Percentiles rank a stretch among this genome's conserved stretches.
These are phyloP conservation scores for Panellus pusillus DNA, from an alignment of 768 basidiomycete species.

Conservation along the genomic window DNA sequence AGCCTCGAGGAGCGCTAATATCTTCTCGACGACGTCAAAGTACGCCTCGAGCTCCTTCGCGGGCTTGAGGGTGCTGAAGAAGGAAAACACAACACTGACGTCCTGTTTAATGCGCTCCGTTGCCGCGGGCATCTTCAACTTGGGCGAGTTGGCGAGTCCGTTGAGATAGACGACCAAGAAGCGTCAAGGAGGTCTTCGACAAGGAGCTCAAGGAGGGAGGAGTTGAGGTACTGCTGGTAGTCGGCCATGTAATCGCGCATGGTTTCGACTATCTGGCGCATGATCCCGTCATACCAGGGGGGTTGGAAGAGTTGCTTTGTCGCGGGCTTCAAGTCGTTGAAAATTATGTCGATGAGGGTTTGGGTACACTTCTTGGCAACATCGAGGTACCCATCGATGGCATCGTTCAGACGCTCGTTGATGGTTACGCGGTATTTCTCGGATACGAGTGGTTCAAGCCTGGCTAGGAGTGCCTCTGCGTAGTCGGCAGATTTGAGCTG, in stretches of 20 bases:
- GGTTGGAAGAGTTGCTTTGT: slow-evolving; percentile 81
- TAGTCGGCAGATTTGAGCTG: slow-evolving; percentile 96
- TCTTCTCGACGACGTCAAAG: slow-evolving; percentile 86
- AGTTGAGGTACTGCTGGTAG: slow-evolving; percentile 88
- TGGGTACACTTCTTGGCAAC: slow-evolving; percentile 98
- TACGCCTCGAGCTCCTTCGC: slow-evolving; percentile 76
- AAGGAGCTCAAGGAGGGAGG: slow-evolving; percentile 86
- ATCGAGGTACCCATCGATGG: slow-evolving; percentile 97
- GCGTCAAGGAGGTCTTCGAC: slow-evolving; percentile 90
- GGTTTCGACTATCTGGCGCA: slow-evolving; percentile 89
- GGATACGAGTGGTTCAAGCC: slow-evolving; percentile 89
- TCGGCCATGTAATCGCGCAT: slow-evolving; percentile 97
- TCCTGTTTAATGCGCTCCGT: slow-evolving; percentile 84
- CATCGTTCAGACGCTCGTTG: slow-evolving; percentile 86
- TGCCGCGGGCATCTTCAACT: slow-evolving; percentile 83
- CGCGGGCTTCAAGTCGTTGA: slow-evolving; percentile 90
- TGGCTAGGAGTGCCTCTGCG: slow-evolving; percentile 79
- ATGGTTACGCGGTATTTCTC: slow-evolving; percentile 87
- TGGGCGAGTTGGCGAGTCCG: slow-evolving; percentile 78
- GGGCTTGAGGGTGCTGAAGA: slow-evolving; percentile 80
- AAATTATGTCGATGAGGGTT: slow-evolving; percentile 89
- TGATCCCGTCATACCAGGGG: slow-evolving; percentile 87
- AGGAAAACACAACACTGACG: slow-evolving; percentile 70
- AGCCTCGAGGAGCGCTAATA: slow-evolving; percentile 79
- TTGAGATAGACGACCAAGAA: slow-evolving; percentile 88